Conservation (phyloP, 2,329 filamentous ascomycete species). For the Tolypocladium inflatum region DNA sequence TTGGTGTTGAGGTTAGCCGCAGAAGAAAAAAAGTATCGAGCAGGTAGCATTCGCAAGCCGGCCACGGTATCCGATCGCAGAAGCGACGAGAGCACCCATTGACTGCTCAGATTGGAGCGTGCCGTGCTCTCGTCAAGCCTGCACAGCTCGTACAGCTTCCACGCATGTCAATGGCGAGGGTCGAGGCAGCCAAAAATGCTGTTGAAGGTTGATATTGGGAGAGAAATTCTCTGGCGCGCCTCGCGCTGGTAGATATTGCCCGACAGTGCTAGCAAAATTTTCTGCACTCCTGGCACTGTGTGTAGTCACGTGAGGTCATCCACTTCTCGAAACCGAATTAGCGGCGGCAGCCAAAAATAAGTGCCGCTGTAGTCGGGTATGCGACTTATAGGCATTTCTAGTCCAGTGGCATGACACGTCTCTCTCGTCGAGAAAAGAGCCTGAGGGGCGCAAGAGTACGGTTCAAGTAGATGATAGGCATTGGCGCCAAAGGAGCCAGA, state of each 20-base stretch:
- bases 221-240: not conserved
- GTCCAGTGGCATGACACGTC: not conserved
- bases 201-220: not conserved
- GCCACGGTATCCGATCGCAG: not conserved
- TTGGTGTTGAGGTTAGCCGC: not conserved
- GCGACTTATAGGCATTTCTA: not conserved
- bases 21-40: not conserved
- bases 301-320: conserved; percentile 11
- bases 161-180: not conserved
- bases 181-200: not conserved
- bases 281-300: conserved; percentile 16
- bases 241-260: conserved; percentile 17
- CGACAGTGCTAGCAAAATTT: conserved; percentile 22
- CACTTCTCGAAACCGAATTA: conserved; percentile 1
- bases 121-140: not conserved
- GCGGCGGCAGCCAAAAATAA: conserved; percentile 8
- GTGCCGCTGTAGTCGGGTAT: conserved; percentile 2
- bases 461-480: not conserved
- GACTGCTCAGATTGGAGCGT: not conserved
- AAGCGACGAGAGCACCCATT: not conserved
- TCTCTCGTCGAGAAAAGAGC: not conserved
- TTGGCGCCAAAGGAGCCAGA: not conserved
- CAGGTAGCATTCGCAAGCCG: not conserved
- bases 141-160: not conserved
- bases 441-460: not conserved